Evolutionary conservation across 257 asterid genomes (phyloP), one percentile per base, ranked within the genome.

Genomic region (Solanum chiquidenum): DNA sequence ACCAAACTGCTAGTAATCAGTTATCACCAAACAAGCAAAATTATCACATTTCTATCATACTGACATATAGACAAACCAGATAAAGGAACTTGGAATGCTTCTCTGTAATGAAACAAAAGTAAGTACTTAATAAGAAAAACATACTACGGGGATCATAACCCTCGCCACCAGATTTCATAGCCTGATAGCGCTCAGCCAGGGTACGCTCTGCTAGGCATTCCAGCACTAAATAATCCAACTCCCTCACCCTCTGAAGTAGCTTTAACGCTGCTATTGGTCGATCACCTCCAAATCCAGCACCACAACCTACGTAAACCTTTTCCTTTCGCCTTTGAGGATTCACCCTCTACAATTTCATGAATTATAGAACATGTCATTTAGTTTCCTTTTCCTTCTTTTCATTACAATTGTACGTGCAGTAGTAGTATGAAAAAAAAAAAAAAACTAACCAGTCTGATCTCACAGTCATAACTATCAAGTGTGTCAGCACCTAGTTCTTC

Each of bases 151-250:
- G 98, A 92, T 97, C 99, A 85, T 93, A 96, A 49, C 99, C 99
- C 91, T 87, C 86, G 90, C 98, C 98, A 87, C 96, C 95, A 60
- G 93, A 89, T 58, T 91, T 94, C 92, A 92, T 90, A 6, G 92
- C 93, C 66, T 74, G 88, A 92, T 87, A 91, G 20, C 98, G 99
- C 88, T 97, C 99, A 18, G 99, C 99, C 87, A 97, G 97, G 80
- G 99, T 97, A 87, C 99, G 98, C 88, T 97, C 99, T 84, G 99
- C 99, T 79, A 96, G 92, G 94, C 99, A 97, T 88, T 97, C 99
- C 83, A 97, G 98, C 75, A 96, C 98, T 68, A 96, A 87, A 90
- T 97, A 97, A 88, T 97, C 95, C 71, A 96, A 92, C 79, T 95
- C 94, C 64, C 91, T 87, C 86, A 95, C 99, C 90, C 97, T 93